Evolutionary conservation across 2,329 filamentous ascomycete species (phyloP).

Genomic region (Penicillium sp.): DNA sequence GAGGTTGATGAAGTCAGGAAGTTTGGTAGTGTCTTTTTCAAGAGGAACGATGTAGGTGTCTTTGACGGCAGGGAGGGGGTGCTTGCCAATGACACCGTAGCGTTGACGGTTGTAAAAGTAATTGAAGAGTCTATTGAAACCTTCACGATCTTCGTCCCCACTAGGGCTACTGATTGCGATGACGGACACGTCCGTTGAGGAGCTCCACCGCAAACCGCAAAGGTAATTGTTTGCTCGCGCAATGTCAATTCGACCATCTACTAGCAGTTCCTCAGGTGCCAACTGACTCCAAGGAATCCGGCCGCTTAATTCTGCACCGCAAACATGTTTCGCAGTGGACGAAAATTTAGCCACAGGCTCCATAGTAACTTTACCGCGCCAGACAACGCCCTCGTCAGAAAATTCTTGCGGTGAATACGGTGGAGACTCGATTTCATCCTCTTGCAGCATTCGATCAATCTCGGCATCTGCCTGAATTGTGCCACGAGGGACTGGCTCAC

Average conservation of each 20-base stretch:
- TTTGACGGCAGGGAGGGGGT: slow-evolving; percentile 71
- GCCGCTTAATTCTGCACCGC: slow-evolving; percentile 73
- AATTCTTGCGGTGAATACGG: slow-evolving; percentile 81
- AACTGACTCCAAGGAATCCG: slow-evolving; percentile 72
- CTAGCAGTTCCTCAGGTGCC: slow-evolving; percentile 64
- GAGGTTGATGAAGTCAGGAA: slow-evolving; percentile 85
- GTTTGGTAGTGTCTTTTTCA: slow-evolving; percentile 63
- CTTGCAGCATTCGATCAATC: slow-evolving; percentile 83
- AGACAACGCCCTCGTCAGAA: slow-evolving; percentile 69
- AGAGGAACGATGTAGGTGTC: slow-evolving; percentile 92
- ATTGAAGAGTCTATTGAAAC: slow-evolving; percentile 76
- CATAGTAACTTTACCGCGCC: slow-evolving; percentile 77
- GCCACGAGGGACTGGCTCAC: slow-evolving; percentile 44
- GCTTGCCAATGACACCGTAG: slow-evolving; percentile 84
- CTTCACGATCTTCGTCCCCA: slow-evolving; percentile 46
- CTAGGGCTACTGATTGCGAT: slow-evolving; percentile 64
- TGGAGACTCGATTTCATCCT: slow-evolving; percentile 76
- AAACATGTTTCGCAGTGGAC: slow-evolving; percentile 78
- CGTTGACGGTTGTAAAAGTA: slow-evolving; percentile 82
- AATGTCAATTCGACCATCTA: slow-evolving; percentile 72
- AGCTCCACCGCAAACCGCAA: slow-evolving; percentile 78
- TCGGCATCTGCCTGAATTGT: slow-evolving; percentile 71
- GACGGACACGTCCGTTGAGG: slow-evolving; percentile 80
- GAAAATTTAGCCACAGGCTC: slow-evolving; percentile 72
- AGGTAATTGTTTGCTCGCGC: slow-evolving; percentile 87